These are phyloP conservation scores for Powellomyces hirtus DNA, from an alignment of 192 early-diverging fungal genomes.

Conservation along the genomic window DNA sequence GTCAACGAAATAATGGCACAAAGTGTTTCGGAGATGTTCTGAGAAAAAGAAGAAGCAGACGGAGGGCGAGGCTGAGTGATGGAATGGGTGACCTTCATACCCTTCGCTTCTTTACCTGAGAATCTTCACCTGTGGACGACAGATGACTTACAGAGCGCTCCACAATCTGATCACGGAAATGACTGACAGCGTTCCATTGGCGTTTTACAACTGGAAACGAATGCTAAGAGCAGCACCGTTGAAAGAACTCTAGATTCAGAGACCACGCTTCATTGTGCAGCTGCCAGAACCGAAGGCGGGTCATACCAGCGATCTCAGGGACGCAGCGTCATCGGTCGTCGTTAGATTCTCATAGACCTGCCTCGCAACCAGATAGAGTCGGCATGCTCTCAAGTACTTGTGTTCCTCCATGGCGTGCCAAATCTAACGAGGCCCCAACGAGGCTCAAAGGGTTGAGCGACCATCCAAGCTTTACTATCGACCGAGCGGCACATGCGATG, in stretches of 20 bases:
- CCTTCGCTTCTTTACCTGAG: constrained; percentile 58
- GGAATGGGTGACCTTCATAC: too few species aligned
- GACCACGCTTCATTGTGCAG: too few species aligned
- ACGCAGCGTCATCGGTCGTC: constrained; percentile 22
- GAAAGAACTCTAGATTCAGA: too few species aligned
- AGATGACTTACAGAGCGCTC: constrained; percentile 59
- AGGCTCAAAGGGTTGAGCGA: not conserved
- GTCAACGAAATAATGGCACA: constrained; percentile 70
- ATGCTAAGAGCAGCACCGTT: constrained; percentile 37
- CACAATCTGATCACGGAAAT: constrained; percentile 73
- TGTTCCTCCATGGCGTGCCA: constrained; percentile 76
- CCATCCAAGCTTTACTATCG: too few species aligned
- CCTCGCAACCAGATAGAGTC: constrained; percentile 68
- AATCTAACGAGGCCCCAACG: constrained; percentile 47
- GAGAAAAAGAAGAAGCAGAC: not conserved
- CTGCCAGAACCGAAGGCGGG: too few species aligned
- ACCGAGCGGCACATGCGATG: too few species aligned
- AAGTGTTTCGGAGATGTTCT: constrained; percentile 61
- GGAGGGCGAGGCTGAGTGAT: not conserved
- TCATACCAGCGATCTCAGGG: constrained; percentile 14
- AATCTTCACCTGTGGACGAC: constrained; percentile 35
- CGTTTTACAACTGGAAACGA: constrained; percentile 80
- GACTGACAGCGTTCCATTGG: constrained; percentile 81
- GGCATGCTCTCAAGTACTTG: constrained; percentile 66
- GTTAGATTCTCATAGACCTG: constrained; percentile 63